phyloP scores from a whole-genome alignment of 257 asterid genomes.

The Capsicum pubescens region DNA sequence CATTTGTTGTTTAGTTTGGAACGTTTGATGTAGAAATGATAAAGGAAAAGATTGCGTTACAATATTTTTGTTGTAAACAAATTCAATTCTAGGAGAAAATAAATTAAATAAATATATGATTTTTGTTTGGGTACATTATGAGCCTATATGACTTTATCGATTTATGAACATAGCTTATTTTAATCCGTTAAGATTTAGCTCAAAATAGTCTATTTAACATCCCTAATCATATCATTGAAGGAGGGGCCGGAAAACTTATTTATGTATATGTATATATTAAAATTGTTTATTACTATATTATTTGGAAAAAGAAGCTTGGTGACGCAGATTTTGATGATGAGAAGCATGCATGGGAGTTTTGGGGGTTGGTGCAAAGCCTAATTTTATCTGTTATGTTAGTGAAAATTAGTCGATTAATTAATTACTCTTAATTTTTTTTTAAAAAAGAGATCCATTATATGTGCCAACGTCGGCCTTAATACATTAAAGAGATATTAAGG shows the following conservation, averaged over 20 bases:
- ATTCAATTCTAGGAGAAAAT: no score
- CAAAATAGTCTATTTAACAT: neutral
- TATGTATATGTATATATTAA: neutral
- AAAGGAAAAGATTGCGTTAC: no score
- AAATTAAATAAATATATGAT: no score
- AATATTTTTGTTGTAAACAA: no score
- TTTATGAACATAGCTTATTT: no score
- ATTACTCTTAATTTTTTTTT: neutral
- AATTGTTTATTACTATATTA: neutral
- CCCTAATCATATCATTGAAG: neutral
- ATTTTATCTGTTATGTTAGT: neutral
- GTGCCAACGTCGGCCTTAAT: neutral
- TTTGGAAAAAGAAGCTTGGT: neutral
- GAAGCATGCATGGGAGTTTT: conserved; percentile 28
- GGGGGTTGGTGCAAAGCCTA: neutral
- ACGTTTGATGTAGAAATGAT: neutral
- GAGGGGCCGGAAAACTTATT: neutral
- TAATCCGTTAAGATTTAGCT: neutral
- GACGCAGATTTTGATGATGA: conserved; percentile 28
- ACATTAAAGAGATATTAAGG: neutral
- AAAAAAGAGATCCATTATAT: neutral
- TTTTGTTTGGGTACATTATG: no score
- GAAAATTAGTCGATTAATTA: neutral
- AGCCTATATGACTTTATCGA: no score
- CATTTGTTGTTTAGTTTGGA: neutral